Conservation (phyloP, 1,284 basidiomycete species). For the Tylopilus orsonianus region DNA sequence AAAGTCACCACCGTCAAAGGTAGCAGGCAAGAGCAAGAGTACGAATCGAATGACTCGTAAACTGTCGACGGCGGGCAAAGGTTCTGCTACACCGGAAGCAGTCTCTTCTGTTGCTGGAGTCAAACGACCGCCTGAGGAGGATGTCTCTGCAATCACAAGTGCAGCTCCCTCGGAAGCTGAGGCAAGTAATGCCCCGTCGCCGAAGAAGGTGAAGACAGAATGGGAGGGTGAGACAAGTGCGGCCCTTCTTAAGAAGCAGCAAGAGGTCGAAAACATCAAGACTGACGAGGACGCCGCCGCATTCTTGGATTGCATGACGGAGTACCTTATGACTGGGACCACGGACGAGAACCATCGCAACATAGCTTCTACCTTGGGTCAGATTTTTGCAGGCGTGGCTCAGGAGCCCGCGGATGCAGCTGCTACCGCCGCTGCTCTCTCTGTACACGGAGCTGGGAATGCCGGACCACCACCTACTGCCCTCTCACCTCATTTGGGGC, state of each 20-base stretch:
- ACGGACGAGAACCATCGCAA: slow-evolving; percentile 48
- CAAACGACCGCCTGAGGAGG: slow-evolving; percentile 66
- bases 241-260: slow-evolving; percentile 50
- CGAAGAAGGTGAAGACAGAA: slow-evolving; percentile 68
- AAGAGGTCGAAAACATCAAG: slow-evolving; percentile 57
- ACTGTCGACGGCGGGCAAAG: slow-evolving; percentile 45
- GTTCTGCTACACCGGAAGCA: slow-evolving; percentile 35
- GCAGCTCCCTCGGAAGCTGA: slow-evolving; percentile 37
- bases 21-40: slow-evolving; percentile 44
- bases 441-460: slow-evolving; percentile 28
- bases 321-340: slow-evolving; percentile 51
- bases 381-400: slow-evolving; percentile 57
- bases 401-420: slow-evolving; percentile 38
- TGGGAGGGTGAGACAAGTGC: slow-evolving; percentile 63
- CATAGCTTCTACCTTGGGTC: slow-evolving; percentile 59
- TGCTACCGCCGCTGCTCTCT: slow-evolving; percentile 36
- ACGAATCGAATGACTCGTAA: slow-evolving; percentile 42
- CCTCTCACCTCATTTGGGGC: slow-evolving; percentile 39
- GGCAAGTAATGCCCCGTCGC: slow-evolving; percentile 57
- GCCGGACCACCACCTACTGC: slow-evolving; percentile 36
- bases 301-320: slow-evolving; percentile 63
- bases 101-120: slow-evolving; percentile 34
- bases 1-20: slow-evolving; percentile 54
- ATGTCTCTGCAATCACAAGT: slow-evolving; percentile 31
- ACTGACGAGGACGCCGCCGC: slow-evolving; percentile 62